Evolutionary conservation across 306 rosid genomes (phyloP).

Genomic region (Rosa lucieae): DNA sequence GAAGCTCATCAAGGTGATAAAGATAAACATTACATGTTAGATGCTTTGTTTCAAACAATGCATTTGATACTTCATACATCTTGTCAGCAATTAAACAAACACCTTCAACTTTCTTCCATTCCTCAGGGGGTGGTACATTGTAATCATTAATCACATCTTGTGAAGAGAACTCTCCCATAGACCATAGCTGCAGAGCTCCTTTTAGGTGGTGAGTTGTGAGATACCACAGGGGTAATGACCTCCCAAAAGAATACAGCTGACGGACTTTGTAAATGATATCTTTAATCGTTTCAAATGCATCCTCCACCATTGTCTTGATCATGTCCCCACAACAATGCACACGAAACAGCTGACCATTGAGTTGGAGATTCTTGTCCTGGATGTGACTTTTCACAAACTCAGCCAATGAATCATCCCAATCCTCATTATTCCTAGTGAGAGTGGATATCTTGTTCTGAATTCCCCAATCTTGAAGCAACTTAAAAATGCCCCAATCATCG

Average conservation of each 20-base stretch:
- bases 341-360: not conserved
- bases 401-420: not conserved
- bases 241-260: not conserved
- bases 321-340: not conserved
- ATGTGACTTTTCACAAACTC: not conserved
- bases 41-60: conserved; percentile 6
- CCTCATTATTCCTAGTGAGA: not conserved
- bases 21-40: conserved; percentile 9
- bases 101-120: conserved; percentile 15
- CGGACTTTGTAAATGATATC: not conserved
- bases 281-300: not conserved
- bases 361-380: not conserved
- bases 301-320: not conserved
- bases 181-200: not conserved
- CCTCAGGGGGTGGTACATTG: conserved; percentile 7
- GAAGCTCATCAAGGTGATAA: conserved; percentile 13
- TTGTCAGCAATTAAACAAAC: conserved; percentile 6
- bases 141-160: not conserved
- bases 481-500: not conserved
- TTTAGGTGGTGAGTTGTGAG: not conserved
- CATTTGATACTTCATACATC: conserved; percentile 13
- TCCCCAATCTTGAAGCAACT: not conserved
- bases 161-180: conserved; percentile 15
- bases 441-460: conserved; percentile 9
- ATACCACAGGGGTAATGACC: not conserved